phyloP scores from a whole-genome alignment of 1,284 basidiomycete species.

The Pseudozyma tsukubaensis region DNA sequence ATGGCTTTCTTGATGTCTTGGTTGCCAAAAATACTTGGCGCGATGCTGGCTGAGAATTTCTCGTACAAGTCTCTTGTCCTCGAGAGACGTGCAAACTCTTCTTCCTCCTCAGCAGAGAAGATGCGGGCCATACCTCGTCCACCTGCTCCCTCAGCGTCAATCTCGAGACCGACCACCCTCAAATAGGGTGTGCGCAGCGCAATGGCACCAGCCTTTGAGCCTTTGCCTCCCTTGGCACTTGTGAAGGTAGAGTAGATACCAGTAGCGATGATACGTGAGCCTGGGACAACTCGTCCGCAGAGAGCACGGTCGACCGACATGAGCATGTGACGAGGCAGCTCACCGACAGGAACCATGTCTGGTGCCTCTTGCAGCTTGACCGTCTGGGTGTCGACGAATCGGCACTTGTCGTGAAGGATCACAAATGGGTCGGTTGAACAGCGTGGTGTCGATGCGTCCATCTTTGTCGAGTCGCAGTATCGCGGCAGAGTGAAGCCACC shows the following conservation, averaged over 20 bases:
- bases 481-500: constrained; percentile 76
- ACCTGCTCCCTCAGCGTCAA: constrained; percentile 76
- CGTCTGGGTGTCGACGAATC: constrained; percentile 94
- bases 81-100: constrained; percentile 91
- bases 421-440: constrained; percentile 96
- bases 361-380: constrained; percentile 98
- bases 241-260: constrained; percentile 98
- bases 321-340: constrained; percentile 94
- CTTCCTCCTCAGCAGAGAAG: constrained; percentile 95
- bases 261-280: constrained; percentile 91
- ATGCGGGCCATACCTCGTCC: constrained; percentile 75
- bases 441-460: constrained; percentile 76
- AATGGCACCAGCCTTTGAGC: constrained; percentile 70
- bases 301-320: constrained; percentile 80
- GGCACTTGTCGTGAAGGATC: constrained; percentile 93
- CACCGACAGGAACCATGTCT: constrained; percentile 99
- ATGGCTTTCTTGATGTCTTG: constrained; percentile 98
- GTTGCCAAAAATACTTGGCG: constrained; percentile 96
- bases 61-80: constrained; percentile 92
- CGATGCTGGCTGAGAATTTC: constrained; percentile 91
- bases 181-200: constrained; percentile 95
- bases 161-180: constrained; percentile 89
- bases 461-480: constrained; percentile 61
- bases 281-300: constrained; percentile 76
- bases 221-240: constrained; percentile 77